Evolutionary conservation across 345 rosid genomes (phyloP), one percentile per base, ranked within the genome.

Genomic region (Noccaea caerulescens): DNA sequence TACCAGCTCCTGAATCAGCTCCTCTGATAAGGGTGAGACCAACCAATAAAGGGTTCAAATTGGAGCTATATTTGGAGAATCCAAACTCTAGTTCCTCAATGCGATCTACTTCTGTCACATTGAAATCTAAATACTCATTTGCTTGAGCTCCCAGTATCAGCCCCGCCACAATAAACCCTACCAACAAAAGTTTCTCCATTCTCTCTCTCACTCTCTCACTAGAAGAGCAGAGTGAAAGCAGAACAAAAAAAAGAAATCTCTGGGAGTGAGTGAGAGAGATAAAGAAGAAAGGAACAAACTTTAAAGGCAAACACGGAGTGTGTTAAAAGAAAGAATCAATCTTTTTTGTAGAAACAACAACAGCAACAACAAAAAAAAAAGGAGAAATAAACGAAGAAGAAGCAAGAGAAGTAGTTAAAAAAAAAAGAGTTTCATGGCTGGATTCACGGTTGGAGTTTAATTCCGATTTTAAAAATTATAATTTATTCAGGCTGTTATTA

Each of bases 1-100:
- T 78, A 90, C 98, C 98, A 58, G 97, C 98, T 80, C 97, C 88
- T 72, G 91, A 87, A 30, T 76, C 86, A 75, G 97, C 92, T 61
- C 79, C 77, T 52, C 66, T 82, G 80, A 93, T 88, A 62, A 93
- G 92, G 14, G 96, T 87, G 65, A 93, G 91, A 30, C 96, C 98
- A 23, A 93, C 98, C 87, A 87, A 75, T 60, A 87, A 59, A 60
- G 90, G 83, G 66, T 78, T 77, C 6, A 63, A 46, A 66, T 62
- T 61, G 7, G 54, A 69, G 23, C 67, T 76, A 58, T 63, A 76
- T 47, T 78, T 80, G 56, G 90, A 82, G 67, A 71, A 80, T 58
- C 84, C 83, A 68, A 37, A 79, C 77, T 68, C 81, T 62, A 56
- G 69, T 72, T 79, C 77, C 59, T 81, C 89, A 61, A 85, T 69